Evolutionary conservation across 345 rosid species (phyloP).

Genomic region (Populus pruinosa): DNA sequence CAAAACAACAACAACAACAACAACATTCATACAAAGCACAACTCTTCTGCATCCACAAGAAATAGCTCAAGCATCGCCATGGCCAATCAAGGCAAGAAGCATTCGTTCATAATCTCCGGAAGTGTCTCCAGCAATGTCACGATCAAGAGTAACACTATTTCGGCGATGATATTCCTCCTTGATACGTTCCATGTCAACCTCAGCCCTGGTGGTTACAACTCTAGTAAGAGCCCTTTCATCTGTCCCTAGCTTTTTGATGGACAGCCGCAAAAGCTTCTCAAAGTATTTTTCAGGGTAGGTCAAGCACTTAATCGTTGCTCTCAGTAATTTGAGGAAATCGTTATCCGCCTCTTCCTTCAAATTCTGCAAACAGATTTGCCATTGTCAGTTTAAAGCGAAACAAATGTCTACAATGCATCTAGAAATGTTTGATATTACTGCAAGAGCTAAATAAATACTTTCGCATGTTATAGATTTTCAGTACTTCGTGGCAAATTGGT

Average conservation of each 20-base stretch:
- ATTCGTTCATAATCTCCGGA: constrained; percentile 76
- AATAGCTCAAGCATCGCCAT: constrained; percentile 45
- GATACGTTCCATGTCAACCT: constrained; percentile 74
- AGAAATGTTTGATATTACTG: neutral
- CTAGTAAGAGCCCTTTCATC: constrained; percentile 84
- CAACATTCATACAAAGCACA: neutral
- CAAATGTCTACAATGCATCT: neutral
- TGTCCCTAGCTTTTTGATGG: constrained; percentile 75
- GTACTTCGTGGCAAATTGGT: neutral
- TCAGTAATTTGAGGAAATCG: constrained; percentile 64
- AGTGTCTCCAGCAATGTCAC: constrained; percentile 64
- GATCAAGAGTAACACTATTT: constrained; percentile 70
- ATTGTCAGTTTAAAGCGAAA: constrained; percentile 1
- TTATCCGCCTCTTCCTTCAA: constrained; percentile 64
- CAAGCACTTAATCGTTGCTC: constrained; percentile 72
- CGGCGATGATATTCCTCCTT: constrained; percentile 76
- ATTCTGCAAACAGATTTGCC: constrained; percentile 39
- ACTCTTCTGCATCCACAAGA: neutral
- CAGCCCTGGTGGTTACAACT: constrained; percentile 73
- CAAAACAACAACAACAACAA: neutral
- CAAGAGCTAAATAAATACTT: neutral
- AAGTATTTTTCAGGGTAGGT: constrained; percentile 84
- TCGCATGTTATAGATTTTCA: neutral
- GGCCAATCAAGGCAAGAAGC: constrained; percentile 71
- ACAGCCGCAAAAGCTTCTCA: constrained; percentile 65